These are phyloP conservation scores for Microsporum audouinii DNA, from an alignment of 2,329 filamentous ascomycete genomes.

Conservation along the genomic window DNA sequence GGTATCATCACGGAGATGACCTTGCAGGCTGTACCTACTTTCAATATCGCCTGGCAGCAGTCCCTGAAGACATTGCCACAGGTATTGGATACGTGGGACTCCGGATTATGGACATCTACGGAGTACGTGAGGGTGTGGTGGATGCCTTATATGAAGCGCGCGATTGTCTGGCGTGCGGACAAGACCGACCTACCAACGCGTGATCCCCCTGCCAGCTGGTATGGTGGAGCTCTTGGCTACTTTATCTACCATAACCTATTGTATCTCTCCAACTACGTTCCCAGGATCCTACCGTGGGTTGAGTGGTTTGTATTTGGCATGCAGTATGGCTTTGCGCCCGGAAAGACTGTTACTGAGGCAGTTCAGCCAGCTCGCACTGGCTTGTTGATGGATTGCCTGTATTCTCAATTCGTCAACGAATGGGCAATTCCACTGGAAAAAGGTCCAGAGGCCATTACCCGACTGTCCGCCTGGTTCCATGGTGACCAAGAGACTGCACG, in stretches of 20 bases:
- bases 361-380: slow-evolving; percentile 70
- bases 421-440: slow-evolving; percentile 83
- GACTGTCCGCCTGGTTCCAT: slow-evolving; percentile 78
- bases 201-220: slow-evolving; percentile 58
- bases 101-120: slow-evolving; percentile 64
- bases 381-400: slow-evolving; percentile 91
- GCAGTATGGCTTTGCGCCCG: slow-evolving; percentile 76
- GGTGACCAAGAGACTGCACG: slow-evolving; percentile 56
- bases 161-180: slow-evolving; percentile 81
- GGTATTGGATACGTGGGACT: slow-evolving; percentile 61
- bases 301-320: slow-evolving; percentile 97
- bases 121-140: slow-evolving; percentile 96
- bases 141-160: slow-evolving; percentile 82
- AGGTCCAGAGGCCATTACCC: slow-evolving; percentile 73
- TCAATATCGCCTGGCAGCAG: slow-evolving; percentile 80
- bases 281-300: slow-evolving; percentile 69
- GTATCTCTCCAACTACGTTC: slow-evolving; percentile 64
- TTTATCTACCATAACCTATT: slow-evolving; percentile 87
- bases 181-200: slow-evolving; percentile 54
- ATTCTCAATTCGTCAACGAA: slow-evolving; percentile 97
- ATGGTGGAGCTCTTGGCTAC: slow-evolving; percentile 71
- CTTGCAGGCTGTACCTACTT: slow-evolving; percentile 66
- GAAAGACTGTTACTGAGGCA: slow-evolving; percentile 56
- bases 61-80: slow-evolving; percentile 58
- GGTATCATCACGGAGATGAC: slow-evolving; percentile 87